Base-by-base conservation (phyloP, 495 filamentous ascomycete species). In the Xylaria grammica region DNA sequence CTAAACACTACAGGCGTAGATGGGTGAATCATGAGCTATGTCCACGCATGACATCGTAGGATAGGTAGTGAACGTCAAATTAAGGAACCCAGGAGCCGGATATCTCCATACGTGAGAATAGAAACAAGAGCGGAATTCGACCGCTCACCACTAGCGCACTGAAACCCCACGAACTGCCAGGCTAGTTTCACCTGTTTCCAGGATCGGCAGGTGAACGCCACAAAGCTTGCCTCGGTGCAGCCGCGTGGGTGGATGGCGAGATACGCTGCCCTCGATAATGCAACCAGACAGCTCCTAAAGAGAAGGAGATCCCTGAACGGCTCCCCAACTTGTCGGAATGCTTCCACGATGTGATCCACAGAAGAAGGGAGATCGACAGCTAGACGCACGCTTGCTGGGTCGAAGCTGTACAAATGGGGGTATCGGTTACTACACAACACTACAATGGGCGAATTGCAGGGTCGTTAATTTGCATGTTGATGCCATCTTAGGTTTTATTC, bases 191-290 rank as follows among this genome's bases (percentile, higher is more conserved):
- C 20, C 27, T 34, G 40, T 34, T 52, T 63, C 60, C 29, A 38
- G 2, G 51, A 63, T 55, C 50, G 60, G 50, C 38, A 63, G 50
- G 60, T 63, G 50, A 54, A 36, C 40, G 51, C 50, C 50, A 40
- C 46, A 29, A 32, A 42, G 49, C 50, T 55, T 55, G 17, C 11
- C 40, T 46, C 15, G 13, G 27, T 42, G 17, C 11, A 55, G 38
- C 26, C 36, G 1, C 49, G 24, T 22, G n/a, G 24, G n/a, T 26
- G 27, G 17, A 46, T 36, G 46, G 42, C 46, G 34, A 54, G 26
- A 46, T 55, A 26, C 15, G 38, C 20, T 27, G 26, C 36, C 9
- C 48, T 46, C 19, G 11, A n/a, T 11, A 51, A 22, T 6, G 34
- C 20, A 62, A 61, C 45, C 29, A 40, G 45, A 34, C 24, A 32